These are phyloP conservation scores for Viola pubescens DNA, from an alignment of 441 rosid species.

Conservation along the genomic window DNA sequence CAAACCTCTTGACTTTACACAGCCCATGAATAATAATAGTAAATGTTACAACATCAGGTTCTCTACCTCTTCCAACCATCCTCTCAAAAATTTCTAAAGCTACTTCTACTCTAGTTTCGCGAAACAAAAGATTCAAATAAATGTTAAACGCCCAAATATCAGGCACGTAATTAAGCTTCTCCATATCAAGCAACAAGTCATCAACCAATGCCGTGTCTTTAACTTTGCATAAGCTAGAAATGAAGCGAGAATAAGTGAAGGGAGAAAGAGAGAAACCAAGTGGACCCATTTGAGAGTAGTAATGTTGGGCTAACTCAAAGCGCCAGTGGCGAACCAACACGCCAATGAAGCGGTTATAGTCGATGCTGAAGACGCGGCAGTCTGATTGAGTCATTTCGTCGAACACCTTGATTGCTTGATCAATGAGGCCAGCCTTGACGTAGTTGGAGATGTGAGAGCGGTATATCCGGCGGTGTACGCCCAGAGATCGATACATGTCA, in stretches of 20 bases:
- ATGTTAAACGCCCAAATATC: slow-evolving; percentile 80
- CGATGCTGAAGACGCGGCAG: slow-evolving; percentile 61
- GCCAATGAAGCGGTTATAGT: slow-evolving; percentile 83
- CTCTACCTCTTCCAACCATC: slow-evolving; percentile 49
- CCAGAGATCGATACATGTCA: slow-evolving; percentile 84
- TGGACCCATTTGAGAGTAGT: slow-evolving; percentile 51
- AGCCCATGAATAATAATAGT: slow-evolving; percentile 64
- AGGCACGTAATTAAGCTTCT: slow-evolving; percentile 45
- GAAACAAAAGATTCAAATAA: slow-evolving; percentile 59
- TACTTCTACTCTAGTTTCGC: slow-evolving; percentile 36
- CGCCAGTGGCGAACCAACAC: slow-evolving; percentile 52
- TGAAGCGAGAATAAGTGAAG: slow-evolving; percentile 85
- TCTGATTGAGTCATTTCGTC: slow-evolving; percentile 79
- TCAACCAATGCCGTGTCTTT: slow-evolving; percentile 51
- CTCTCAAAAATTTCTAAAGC: slow-evolving; percentile 55
- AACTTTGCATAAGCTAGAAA: slow-evolving; percentile 65
- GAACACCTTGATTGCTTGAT: slow-evolving; percentile 71
- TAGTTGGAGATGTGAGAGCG: slow-evolving; percentile 54
- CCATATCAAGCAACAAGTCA: slow-evolving; percentile 59
- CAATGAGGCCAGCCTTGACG: slow-evolving; percentile 67
- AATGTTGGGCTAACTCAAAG: slow-evolving; percentile 48
- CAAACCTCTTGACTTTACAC: slow-evolving; percentile 45
- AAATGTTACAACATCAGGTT: slow-evolving; percentile 77
- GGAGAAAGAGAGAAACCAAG: slow-evolving; percentile 66
- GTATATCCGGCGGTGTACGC: slow-evolving; percentile 75